Evolutionary conservation across 495 filamentous ascomycete genomes (phyloP), one percentile per base, ranked within the genome.

Genomic region (Copromyces sp.): DNA sequence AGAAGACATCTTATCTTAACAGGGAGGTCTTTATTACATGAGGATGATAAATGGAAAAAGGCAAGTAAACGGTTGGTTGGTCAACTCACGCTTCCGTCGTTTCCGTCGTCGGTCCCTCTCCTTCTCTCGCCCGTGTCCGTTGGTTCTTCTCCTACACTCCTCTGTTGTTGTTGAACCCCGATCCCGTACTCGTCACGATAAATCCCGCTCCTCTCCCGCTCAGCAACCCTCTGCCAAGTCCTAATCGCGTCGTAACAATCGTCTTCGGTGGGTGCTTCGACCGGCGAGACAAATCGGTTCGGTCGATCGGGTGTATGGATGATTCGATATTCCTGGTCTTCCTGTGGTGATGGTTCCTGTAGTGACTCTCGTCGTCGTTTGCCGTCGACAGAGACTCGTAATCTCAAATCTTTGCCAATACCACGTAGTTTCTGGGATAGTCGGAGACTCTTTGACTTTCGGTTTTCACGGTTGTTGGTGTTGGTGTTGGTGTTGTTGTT

Each of bases 241-340:
- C 69, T 61, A 9, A 81, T 78, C 16, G 71, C 74, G 9, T 73
- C 72, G 12, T 70, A 69, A 42, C 80, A 81, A 44, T 80, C 74
- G 35, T 78, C 76, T 32, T 79, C 79, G 1, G 72, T 71, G 0
- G 80, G 80, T 3, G 75, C 74, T 37, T 74, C 73, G 8, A 61
- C n/a, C 0, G 74, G 73, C 9, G 71, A 69, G n/a, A 75, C 11
- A 9, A 73, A 32, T 35, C 71, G 70, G 8, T 35, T 0, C 0
- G 74, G 76, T 5, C 80, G 71, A 68, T 81, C 80, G 9, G 80
- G 80, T 7, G 79, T 76, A 59, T 80, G 80, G 20, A 79, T 71
- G 8, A 76, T 75, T 24, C 69, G 65, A 70, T 78, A 81, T 17
- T 69, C 59, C 14, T 59, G 17, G 1, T 72, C 73, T 41, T 72